These are phyloP conservation scores for Corylus americana DNA, from an alignment of 306 rosid genomes.

Conservation along the genomic window DNA sequence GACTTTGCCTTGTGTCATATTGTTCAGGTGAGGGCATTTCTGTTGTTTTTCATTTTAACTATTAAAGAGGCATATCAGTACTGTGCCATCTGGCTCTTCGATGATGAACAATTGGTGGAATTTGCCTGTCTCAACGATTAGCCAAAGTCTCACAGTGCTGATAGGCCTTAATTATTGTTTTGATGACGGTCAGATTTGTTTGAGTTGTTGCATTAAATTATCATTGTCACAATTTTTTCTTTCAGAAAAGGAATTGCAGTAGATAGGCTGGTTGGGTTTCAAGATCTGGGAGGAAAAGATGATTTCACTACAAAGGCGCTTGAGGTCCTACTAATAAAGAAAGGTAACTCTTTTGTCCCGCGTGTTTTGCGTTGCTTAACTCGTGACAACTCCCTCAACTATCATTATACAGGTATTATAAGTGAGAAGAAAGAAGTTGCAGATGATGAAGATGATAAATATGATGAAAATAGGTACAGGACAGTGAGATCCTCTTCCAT, in stretches of 20 bases:
- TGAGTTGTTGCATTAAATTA: slow-evolving; percentile 4
- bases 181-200: background rate
- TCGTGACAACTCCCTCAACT: slow-evolving; percentile 25
- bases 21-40: slow-evolving; percentile 73
- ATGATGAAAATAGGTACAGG: slow-evolving; percentile 48
- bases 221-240: slow-evolving; percentile 14
- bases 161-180: slow-evolving; percentile 6
- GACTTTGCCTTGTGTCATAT: slow-evolving; percentile 86
- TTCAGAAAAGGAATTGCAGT: slow-evolving; percentile 80
- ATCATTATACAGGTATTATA: slow-evolving; percentile 62
- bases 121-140: background rate
- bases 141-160: slow-evolving; percentile 13
- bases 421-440: slow-evolving; percentile 54
- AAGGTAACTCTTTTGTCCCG: slow-evolving; percentile 50
- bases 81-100: slow-evolving; percentile 7
- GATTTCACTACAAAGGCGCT: slow-evolving; percentile 66
- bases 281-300: slow-evolving; percentile 88
- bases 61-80: slow-evolving; percentile 2
- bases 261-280: slow-evolving; percentile 88
- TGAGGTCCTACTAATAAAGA: slow-evolving; percentile 69
- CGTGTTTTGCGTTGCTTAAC: slow-evolving; percentile 10
- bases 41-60: slow-evolving; percentile 20
- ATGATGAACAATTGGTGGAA: background rate
- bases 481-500: slow-evolving; percentile 59
- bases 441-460: slow-evolving; percentile 53